phyloP scores from a whole-genome alignment of 169 alveolate species.

The Plasmodium vivax region DNA sequence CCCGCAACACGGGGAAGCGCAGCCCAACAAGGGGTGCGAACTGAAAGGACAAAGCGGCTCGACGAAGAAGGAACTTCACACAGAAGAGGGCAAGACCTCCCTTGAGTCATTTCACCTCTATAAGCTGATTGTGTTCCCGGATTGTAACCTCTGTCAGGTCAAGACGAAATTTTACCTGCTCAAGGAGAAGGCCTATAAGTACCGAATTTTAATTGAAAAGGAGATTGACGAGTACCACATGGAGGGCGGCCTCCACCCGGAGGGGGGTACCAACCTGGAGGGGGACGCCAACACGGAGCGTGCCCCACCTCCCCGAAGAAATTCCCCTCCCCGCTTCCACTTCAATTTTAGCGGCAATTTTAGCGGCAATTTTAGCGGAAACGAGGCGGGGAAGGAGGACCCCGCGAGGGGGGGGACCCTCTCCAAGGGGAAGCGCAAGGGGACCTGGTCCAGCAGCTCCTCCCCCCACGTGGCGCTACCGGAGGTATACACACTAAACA shows the following conservation, averaged over 20 bases:
- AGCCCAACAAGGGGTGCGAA: background rate
- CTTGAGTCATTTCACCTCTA: slow-evolving; percentile 14
- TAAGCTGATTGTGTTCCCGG: slow-evolving; percentile 17
- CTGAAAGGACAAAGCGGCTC: background rate
- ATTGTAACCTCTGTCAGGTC: slow-evolving; percentile 30
- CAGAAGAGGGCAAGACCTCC: background rate
- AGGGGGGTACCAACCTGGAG: background rate
- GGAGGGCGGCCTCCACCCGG: background rate
- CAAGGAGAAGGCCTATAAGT: slow-evolving; percentile 43
- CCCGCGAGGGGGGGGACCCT: background rate
- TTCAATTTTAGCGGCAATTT: background rate
- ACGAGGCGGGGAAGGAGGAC: background rate
- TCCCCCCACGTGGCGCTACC: background rate
- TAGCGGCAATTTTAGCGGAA: background rate
- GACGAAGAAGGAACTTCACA: background rate
- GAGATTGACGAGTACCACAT: slow-evolving; percentile 5
- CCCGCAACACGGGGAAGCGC: background rate
- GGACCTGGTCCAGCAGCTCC: background rate
- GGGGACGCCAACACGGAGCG: background rate
- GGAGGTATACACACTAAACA: background rate
- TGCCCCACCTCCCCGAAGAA: background rate
- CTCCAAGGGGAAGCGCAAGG: background rate
- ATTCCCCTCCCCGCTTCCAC: background rate
- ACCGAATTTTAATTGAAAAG: slow-evolving; percentile 20
- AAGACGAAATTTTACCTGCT: slow-evolving; percentile 47